phyloP scores from a whole-genome alignment of 495 filamentous ascomycete genomes.

The Aspergillus campestris region DNA sequence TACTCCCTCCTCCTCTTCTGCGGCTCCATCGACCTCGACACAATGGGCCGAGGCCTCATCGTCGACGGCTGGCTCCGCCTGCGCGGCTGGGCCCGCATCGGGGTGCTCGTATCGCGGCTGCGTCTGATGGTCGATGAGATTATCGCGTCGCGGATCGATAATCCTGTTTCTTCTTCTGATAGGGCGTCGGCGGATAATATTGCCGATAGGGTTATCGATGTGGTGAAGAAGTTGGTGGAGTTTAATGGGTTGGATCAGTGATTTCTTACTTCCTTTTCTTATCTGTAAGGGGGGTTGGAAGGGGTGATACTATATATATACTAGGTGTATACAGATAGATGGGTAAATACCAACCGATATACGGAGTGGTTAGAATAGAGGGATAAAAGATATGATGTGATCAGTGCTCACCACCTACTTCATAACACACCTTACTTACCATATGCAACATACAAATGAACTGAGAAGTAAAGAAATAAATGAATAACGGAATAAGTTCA shows the following conservation, averaged over 20 bases:
- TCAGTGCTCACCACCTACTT: too few relatives aligned
- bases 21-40: slow-evolving; percentile 76
- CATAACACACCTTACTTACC: too few relatives aligned
- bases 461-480: slow-evolving; percentile 3
- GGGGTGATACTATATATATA: too few relatives aligned
- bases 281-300: not conserved
- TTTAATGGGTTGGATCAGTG: slow-evolving; percentile 76
- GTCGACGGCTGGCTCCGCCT: slow-evolving; percentile 91
- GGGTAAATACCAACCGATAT: too few relatives aligned
- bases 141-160: slow-evolving; percentile 68
- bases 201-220: slow-evolving; percentile 60
- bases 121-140: slow-evolving; percentile 80
- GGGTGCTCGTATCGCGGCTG: slow-evolving; percentile 76
- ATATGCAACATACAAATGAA: too few relatives aligned
- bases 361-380: too few relatives aligned
- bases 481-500: not conserved
- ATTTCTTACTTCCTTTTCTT: slow-evolving; percentile 5
- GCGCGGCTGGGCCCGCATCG: slow-evolving; percentile 90
- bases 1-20: slow-evolving; percentile 89
- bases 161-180: slow-evolving; percentile 43
- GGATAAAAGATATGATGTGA: too few relatives aligned
- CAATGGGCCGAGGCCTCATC: slow-evolving; percentile 74
- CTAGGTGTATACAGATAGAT: too few relatives aligned
- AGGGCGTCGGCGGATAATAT: slow-evolving; percentile 6
- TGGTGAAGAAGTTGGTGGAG: slow-evolving; percentile 73